phyloP scores from a whole-genome alignment of 805 yeast species.

The Sugiyamaella marilandica region DNA sequence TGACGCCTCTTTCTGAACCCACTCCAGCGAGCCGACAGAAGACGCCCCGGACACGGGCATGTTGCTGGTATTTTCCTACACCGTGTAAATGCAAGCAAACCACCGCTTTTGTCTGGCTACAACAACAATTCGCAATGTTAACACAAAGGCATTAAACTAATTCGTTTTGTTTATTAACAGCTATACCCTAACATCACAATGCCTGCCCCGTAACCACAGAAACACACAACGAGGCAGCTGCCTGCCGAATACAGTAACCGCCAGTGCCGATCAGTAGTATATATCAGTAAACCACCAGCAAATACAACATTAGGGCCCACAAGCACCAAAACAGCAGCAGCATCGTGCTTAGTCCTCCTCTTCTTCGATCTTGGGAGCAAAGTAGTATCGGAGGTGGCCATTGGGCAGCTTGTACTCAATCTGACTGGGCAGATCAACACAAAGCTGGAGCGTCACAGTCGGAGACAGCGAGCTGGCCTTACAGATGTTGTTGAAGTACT shows the following conservation, averaged over 20 bases:
- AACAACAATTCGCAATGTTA: too few relatives aligned
- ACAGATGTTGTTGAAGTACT: constrained; percentile 84
- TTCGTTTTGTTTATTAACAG: too few relatives aligned
- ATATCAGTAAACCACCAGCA: too few relatives aligned
- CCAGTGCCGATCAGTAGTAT: too few relatives aligned
- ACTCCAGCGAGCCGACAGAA: constrained; percentile 45
- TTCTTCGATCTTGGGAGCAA: constrained; percentile 97
- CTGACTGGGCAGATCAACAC: constrained; percentile 88
- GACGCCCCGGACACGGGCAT: not conserved
- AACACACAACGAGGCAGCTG: too few relatives aligned
- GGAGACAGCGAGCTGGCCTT: constrained; percentile 79
- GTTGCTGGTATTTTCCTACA: not conserved
- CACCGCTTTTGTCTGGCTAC: too few relatives aligned
- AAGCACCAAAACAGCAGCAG: not conserved
- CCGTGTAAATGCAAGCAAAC: too few relatives aligned
- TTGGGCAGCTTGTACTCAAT: constrained; percentile 88
- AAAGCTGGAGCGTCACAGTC: constrained; percentile 76
- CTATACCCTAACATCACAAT: too few relatives aligned
- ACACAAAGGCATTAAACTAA: too few relatives aligned
- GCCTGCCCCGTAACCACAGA: too few relatives aligned
- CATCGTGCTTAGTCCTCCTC: constrained; percentile 35
- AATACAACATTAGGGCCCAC: too few relatives aligned
- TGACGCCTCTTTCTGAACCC: constrained; percentile 45
- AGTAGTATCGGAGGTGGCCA: constrained; percentile 90
- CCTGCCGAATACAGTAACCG: too few relatives aligned